Base-by-base conservation (phyloP, 805 yeast species). In the Ogataea neopini region DNA sequence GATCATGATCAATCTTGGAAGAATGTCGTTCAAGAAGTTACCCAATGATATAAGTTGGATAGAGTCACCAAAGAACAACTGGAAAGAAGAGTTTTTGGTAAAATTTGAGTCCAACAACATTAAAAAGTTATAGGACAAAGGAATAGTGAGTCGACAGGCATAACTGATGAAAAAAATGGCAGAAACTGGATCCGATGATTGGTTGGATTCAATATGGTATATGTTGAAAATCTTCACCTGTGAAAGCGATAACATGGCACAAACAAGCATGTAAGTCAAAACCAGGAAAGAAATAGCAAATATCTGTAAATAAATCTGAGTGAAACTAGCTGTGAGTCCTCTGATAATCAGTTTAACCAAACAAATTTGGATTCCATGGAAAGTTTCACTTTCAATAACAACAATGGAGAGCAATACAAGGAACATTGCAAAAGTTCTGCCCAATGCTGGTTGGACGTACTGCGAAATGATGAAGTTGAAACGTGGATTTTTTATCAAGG, bases 101-200 rank as follows among this genome's bases (percentile, higher is more conserved):
- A 60, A 52, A 5, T 56, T 44, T 1, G 61, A 41, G 40, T 80
- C 74, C 48, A 84, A 75, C 45, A 88, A 70, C 43, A 86, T 85
- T 47, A 88, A 64, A 61, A 86, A 88, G 66, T 88, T 88, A 67
- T 85, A 88, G 20, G 88, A 81, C 52, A 88, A 71, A 9, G 96
- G 96, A 10, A 88, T 83, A 0, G 96, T 86, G 61, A 88, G 70
- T 52, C 96, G 80, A 43, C 91, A 85, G 15, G 88, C 82, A 58
- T 88, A 88, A 58, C 86, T 84, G 17, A 90, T 81, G 63, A 86
- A 88, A 61, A 88, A 88, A 28, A 88, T 74, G 18, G 86, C 76
- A 13, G 88, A 81, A 0, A 87, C 85, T 0, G 88, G 84, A 60
- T 85, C 92, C 0, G 92, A 83, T 44, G 81, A 76, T 52, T 75